Percentiles rank a stretch among this genome's conserved stretches.
These are phyloP conservation scores for Straminergon stramineum DNA, from an alignment of 225 moss, liverwort and hornwort genomes.

Conservation along the genomic window DNA sequence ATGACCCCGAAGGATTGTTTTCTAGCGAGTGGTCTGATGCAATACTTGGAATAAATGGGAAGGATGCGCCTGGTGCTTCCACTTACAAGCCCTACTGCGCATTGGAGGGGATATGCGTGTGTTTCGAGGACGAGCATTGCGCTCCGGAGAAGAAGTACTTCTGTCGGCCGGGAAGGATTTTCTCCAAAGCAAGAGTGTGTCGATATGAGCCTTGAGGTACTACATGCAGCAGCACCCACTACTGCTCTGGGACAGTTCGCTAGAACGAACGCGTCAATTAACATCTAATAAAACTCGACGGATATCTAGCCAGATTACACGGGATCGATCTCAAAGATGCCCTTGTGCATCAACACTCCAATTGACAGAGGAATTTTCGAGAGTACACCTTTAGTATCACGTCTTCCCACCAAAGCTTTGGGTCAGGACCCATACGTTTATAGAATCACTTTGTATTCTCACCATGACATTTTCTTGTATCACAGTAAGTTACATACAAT, in stretches of 20 bases:
- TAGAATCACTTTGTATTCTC: background rate
- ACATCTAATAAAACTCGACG: background rate
- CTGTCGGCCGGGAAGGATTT: constrained; percentile 24
- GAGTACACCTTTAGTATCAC: background rate
- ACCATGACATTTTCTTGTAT: background rate
- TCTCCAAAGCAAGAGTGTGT: constrained; percentile 13
- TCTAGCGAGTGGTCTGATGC: constrained; percentile 24
- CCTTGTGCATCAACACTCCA: background rate
- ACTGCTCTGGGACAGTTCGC: background rate
- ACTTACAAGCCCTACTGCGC: constrained; percentile 15
- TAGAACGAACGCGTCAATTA: background rate
- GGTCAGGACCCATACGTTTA: background rate
- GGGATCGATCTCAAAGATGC: no score
- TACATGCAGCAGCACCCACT: background rate
- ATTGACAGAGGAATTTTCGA: background rate
- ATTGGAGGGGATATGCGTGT: constrained; percentile 28
- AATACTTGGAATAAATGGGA: background rate
- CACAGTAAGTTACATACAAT: no score
- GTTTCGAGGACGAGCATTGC: constrained; percentile 23
- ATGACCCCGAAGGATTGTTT: constrained; percentile 14
- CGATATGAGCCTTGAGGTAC: background rate
- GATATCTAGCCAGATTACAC: background rate
- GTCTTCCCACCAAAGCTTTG: background rate
- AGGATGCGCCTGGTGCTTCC: background rate
- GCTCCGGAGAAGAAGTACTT: constrained; percentile 11